phyloP scores from a whole-genome alignment of 306 rosid genomes.

The Delonix regia region DNA sequence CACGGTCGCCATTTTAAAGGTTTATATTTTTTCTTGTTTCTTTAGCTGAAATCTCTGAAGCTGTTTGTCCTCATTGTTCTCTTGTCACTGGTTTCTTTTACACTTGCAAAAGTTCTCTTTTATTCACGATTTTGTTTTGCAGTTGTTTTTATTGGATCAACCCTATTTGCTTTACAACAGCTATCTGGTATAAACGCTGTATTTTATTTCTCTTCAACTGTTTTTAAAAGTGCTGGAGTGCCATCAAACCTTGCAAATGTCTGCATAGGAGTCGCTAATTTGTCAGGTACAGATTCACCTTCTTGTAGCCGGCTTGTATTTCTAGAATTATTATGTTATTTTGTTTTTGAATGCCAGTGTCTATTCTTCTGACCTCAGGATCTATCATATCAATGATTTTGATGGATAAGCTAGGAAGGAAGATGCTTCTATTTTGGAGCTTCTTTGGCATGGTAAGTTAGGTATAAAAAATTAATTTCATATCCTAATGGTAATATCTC shows the following conservation, averaged over 20 bases:
- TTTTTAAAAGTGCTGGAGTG: slow-evolving; percentile 91
- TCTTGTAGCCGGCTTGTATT: slow-evolving; percentile 23
- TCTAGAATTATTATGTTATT: slow-evolving; percentile 21
- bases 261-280: slow-evolving; percentile 81
- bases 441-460: slow-evolving; percentile 90
- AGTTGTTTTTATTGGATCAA: slow-evolving; percentile 99
- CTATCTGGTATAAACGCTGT: slow-evolving; percentile 99
- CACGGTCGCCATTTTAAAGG: slow-evolving; percentile 88
- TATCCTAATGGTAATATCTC: slow-evolving; percentile 4
- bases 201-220: slow-evolving; percentile 97
- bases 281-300: slow-evolving; percentile 62
- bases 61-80: slow-evolving; percentile 12
- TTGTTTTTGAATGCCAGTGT: slow-evolving; percentile 36
- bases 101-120: slow-evolving; percentile 48
- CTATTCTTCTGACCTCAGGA: slow-evolving; percentile 54
- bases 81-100: slow-evolving; percentile 37
- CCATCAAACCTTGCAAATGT: slow-evolving; percentile 85
- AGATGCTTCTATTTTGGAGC: slow-evolving; percentile 88
- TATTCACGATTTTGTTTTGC: slow-evolving; percentile 87
- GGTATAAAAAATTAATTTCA: background rate
- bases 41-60: slow-evolving; percentile 4
- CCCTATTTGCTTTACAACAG: slow-evolving; percentile 99
- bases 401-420: slow-evolving; percentile 98
- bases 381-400: slow-evolving; percentile 77
- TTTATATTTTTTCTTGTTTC: slow-evolving; percentile 33